Conservation (phyloP, 2,329 filamentous ascomycete genomes). For the Gliomastix tumulicola region DNA sequence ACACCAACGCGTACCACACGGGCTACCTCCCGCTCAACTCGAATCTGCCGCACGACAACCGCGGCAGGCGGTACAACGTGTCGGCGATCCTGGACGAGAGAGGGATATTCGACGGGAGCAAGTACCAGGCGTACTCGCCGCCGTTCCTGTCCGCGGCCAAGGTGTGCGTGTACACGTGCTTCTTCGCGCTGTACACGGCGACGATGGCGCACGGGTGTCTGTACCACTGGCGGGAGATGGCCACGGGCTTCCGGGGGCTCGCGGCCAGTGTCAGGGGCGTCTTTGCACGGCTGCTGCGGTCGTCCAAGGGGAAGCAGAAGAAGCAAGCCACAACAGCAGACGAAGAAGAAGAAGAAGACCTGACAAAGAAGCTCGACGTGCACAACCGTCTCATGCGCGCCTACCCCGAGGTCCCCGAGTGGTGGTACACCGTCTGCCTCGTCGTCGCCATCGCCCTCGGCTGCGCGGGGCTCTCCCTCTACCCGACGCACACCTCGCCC, state of each 20-base stretch:
- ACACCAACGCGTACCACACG: slow-evolving; percentile 23
- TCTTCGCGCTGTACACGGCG: slow-evolving; percentile 32
- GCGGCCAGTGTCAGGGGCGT: no score
- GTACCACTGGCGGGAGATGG: slow-evolving; percentile 30
- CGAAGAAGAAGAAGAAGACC: no score
- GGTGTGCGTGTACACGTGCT: slow-evolving; percentile 25
- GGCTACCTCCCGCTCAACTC: slow-evolving; percentile 32
- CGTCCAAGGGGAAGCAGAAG: no score
- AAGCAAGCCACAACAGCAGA: no score
- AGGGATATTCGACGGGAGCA: slow-evolving; percentile 25
- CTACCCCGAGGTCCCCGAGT: slow-evolving; percentile 39
- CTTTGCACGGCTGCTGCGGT: no score
- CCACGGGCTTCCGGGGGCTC: slow-evolving; percentile 23
- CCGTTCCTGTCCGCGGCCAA: slow-evolving; percentile 30
- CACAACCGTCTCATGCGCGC: slow-evolving; percentile 39
- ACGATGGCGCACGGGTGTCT: slow-evolving; percentile 30
- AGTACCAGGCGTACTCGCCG: slow-evolving; percentile 32
- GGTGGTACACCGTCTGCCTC: slow-evolving; percentile 33
- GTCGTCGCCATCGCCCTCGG: slow-evolving; percentile 22
- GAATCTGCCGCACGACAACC: slow-evolving; percentile 29
- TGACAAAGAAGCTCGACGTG: no score
- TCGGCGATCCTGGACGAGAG: slow-evolving; percentile 19
- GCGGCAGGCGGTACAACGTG: slow-evolving; percentile 29
- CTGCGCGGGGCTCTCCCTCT: slow-evolving; percentile 24
- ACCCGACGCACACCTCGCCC: slow-evolving; percentile 32